Evolutionary conservation across 2,329 filamentous ascomycete species (phyloP).

Genomic region (Pseudocercospora eumusae): DNA sequence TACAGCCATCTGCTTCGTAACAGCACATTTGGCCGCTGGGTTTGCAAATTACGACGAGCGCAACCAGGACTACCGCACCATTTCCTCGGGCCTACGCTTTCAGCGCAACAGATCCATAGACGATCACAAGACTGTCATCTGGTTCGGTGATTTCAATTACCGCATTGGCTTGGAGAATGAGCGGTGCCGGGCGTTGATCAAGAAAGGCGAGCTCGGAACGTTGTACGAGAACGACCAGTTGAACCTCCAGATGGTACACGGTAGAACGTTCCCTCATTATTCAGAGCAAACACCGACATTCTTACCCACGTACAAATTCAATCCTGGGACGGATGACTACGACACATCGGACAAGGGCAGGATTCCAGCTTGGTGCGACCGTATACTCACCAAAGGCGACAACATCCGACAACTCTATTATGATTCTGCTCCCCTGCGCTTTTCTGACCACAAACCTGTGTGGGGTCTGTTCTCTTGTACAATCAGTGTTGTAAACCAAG

Average conservation of each 20-base stretch:
- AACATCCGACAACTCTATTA: conserved; percentile 84
- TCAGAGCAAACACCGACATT: conserved; percentile 87
- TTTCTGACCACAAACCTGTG: conserved; percentile 96
- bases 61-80: conserved; percentile 89
- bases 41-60: conserved; percentile 97
- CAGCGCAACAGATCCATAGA: conserved; percentile 88
- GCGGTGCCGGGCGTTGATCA: conserved; percentile 71
- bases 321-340: conserved; percentile 83
- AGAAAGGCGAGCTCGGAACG: conserved; percentile 69
- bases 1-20: conserved; percentile 92
- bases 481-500: conserved; percentile 78
- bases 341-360: conserved; percentile 93
- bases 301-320: conserved; percentile 92
- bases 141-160: conserved; percentile 98
- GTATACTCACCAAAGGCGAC: conserved; percentile 81
- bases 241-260: conserved; percentile 94
- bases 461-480: conserved; percentile 85
- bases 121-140: conserved; percentile 87
- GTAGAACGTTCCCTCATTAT: conserved; percentile 85
- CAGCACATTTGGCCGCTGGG: conserved; percentile 91
- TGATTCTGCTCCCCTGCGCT: conserved; percentile 75
- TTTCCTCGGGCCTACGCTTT: conserved; percentile 82
- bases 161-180: conserved; percentile 84
- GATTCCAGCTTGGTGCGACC: conserved; percentile 96
- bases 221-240: conserved; percentile 93